Percentiles rank a stretch among this genome's conserved stretches.
Evolutionary conservation across 2,329 filamentous ascomycete genomes (phyloP).

Genomic region (Penicillium nordicum): DNA sequence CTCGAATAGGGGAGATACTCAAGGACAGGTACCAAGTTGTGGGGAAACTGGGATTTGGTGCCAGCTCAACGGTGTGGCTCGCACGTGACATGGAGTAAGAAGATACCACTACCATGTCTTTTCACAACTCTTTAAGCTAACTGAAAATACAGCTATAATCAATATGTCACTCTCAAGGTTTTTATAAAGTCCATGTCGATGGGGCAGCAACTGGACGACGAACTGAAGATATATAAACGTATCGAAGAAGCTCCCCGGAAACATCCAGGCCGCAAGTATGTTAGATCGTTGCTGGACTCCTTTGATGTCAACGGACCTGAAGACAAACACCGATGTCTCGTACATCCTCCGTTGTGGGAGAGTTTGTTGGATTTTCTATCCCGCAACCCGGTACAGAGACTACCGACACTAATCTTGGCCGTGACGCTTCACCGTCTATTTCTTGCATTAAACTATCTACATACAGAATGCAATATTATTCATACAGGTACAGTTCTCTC

Average conservation of each 20-base stretch:
- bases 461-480: slow-evolving; percentile 14
- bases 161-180: slow-evolving; percentile 33
- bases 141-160: slow-evolving; percentile 17
- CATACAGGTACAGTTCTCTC: slow-evolving; percentile 3
- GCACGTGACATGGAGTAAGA: slow-evolving; percentile 34
- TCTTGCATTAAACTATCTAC: slow-evolving; percentile 14
- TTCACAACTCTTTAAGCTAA: neutral
- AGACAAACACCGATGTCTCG: slow-evolving; percentile 35
- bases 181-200: slow-evolving; percentile 28
- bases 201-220: slow-evolving; percentile 33
- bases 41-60: slow-evolving; percentile 38
- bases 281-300: slow-evolving; percentile 27
- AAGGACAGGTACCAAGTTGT: slow-evolving; percentile 33
- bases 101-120: neutral
- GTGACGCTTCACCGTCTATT: slow-evolving; percentile 13
- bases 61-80: slow-evolving; percentile 38
- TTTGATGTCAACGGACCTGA: slow-evolving; percentile 34
- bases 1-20: slow-evolving; percentile 30
- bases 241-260: slow-evolving; percentile 27
- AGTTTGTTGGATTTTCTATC: slow-evolving; percentile 40
- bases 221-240: slow-evolving; percentile 45
- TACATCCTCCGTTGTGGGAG: slow-evolving; percentile 45
- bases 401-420: slow-evolving; percentile 23
- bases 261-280: slow-evolving; percentile 30
- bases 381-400: slow-evolving; percentile 40